phyloP scores from a whole-genome alignment of 305 asterid species.

The Fraxinus platypoda region DNA sequence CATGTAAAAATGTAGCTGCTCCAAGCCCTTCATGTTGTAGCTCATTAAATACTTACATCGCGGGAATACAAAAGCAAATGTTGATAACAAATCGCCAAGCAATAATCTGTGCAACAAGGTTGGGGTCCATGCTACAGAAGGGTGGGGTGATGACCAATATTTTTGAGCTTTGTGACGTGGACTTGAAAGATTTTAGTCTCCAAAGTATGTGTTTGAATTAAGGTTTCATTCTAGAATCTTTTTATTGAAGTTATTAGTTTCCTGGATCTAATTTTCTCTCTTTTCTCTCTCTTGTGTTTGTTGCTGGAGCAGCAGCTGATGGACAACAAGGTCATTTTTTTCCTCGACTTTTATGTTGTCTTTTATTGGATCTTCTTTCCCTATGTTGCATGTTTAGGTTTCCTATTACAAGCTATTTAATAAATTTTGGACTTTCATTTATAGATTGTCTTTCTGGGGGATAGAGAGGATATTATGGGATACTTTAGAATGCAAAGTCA shows the following conservation, averaged over 20 bases:
- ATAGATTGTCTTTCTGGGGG: background rate
- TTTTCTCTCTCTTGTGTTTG: slow-evolving; percentile 28
- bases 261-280: slow-evolving; percentile 8
- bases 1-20: slow-evolving; percentile 76
- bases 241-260: background rate
- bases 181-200: slow-evolving; percentile 93
- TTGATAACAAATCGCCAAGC: slow-evolving; percentile 93
- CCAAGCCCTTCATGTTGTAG: slow-evolving; percentile 92
- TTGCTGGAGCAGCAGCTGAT: slow-evolving; percentile 50
- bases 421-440: background rate
- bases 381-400: background rate
- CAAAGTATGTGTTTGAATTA: slow-evolving; percentile 55
- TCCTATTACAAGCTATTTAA: background rate
- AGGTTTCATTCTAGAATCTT: slow-evolving; percentile 13
- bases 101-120: slow-evolving; percentile 70
- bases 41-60: slow-evolving; percentile 68
- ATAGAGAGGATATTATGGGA: background rate
- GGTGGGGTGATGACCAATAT: slow-evolving; percentile 85
- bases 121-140: slow-evolving; percentile 81
- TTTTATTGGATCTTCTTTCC: background rate
- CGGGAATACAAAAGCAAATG: slow-evolving; percentile 83
- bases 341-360: slow-evolving; percentile 9
- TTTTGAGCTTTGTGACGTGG: slow-evolving; percentile 93
- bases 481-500: background rate
- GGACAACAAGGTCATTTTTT: slow-evolving; percentile 73